These are phyloP conservation scores for Blyttiomyces sp. DNA, from an alignment of 371 early-diverging fungal genomes.

Conservation along the genomic window DNA sequence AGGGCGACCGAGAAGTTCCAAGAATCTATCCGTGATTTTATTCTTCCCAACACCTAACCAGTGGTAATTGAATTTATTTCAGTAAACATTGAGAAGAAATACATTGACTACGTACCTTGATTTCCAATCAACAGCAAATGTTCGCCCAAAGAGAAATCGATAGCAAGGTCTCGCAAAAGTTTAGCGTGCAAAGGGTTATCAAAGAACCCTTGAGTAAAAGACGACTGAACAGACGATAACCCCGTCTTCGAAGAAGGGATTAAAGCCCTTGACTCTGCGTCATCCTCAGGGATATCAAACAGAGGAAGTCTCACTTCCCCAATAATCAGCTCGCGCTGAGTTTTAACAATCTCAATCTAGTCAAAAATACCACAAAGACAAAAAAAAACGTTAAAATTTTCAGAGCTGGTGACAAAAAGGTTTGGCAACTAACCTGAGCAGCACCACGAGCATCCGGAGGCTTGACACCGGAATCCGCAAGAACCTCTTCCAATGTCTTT, in stretches of 20 bases:
- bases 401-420: not conserved
- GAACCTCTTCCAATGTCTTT: constrained; percentile 61
- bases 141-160: constrained; percentile 70
- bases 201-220: constrained; percentile 63
- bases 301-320: constrained; percentile 15
- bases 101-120: constrained; percentile 55
- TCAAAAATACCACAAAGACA: no score
- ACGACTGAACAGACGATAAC: constrained; percentile 22
- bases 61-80: not conserved
- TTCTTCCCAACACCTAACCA: constrained; percentile 72
- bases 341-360: constrained; percentile 1
- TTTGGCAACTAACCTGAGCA: not conserved
- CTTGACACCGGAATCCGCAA: constrained; percentile 58
- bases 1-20: constrained; percentile 67
- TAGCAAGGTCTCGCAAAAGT: constrained; percentile 62
- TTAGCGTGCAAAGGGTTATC: constrained; percentile 74
- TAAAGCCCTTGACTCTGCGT: constrained; percentile 13
- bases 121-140: constrained; percentile 68
- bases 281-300: not conserved
- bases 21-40: constrained; percentile 72
- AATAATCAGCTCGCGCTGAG: constrained; percentile 6
- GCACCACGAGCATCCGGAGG: no score
- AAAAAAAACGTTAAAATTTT: not conserved
- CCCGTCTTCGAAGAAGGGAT: constrained; percentile 43
- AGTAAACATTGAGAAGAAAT: not conserved